Conservation (phyloP, 805 yeast species). For the Yarrowia sp. region DNA sequence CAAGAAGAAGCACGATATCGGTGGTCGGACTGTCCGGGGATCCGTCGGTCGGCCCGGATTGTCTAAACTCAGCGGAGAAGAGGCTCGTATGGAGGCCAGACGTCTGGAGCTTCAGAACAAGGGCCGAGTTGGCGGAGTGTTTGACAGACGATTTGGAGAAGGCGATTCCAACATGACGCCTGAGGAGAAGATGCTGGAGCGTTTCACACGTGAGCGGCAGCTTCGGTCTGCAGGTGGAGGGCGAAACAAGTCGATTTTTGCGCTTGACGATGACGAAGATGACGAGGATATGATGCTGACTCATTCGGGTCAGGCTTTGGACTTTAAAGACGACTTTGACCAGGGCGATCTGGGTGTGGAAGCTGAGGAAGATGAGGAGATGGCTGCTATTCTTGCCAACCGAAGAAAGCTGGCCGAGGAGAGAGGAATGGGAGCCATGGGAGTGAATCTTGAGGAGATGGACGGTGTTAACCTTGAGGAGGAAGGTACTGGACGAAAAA, state of each 20-base stretch:
- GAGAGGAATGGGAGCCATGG: conserved; percentile 41
- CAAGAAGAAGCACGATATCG: conserved; percentile 61
- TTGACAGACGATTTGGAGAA: conserved; percentile 94
- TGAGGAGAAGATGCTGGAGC: conserved; percentile 93
- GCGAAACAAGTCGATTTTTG: conserved; percentile 60
- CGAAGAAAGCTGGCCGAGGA: conserved; percentile 25
- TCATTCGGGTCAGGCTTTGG: conserved; percentile 75
- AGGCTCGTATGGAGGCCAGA: conserved; percentile 56
- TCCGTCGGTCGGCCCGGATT: conserved; percentile 71
- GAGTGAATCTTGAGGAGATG: conserved; percentile 52
- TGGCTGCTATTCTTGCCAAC: conserved; percentile 36
- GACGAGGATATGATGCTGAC: conserved; percentile 61
- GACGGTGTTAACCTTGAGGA: conserved; percentile 50
- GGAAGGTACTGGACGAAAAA: conserved; percentile 46
- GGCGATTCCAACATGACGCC: conserved; percentile 69
- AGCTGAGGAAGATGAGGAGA: conserved; percentile 52
- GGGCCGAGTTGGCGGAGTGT: conserved; percentile 77
- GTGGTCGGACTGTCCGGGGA: conserved; percentile 55
- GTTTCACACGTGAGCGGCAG: conserved; percentile 90
- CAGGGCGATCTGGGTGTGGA: conserved; percentile 56
- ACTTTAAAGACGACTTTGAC: conserved; percentile 63
- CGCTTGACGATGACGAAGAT: conserved; percentile 73
- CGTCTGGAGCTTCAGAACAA: conserved; percentile 64
- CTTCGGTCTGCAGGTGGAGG: conserved; percentile 54
- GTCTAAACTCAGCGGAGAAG: conserved; percentile 54